Evolutionary conservation across 2,329 filamentous ascomycete species (phyloP).

Genomic region (Trematosphaeria pertusa): DNA sequence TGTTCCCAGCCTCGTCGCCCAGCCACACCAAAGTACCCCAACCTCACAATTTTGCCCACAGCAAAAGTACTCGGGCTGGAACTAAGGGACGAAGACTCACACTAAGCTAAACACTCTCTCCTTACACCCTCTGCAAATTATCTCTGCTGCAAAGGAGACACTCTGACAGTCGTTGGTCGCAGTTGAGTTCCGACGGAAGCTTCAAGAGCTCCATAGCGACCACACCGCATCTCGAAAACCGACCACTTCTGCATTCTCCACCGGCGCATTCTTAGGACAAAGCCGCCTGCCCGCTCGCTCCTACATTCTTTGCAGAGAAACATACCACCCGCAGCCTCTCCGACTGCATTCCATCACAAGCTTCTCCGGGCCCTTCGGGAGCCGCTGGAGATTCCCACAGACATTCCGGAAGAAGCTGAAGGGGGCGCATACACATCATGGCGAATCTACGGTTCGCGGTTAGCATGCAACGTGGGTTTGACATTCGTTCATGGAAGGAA

Average conservation of each 20-base stretch:
- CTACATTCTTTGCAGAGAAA: slow-evolving; percentile 22
- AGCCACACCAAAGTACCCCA: slow-evolving; percentile 35
- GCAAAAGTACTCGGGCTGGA: slow-evolving; percentile 42
- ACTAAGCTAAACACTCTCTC: slow-evolving; percentile 43
- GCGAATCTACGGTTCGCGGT: slow-evolving; percentile 58
- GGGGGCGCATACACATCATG: slow-evolving; percentile 48
- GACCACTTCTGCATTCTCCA: slow-evolving; percentile 23
- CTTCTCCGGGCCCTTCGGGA: slow-evolving; percentile 50
- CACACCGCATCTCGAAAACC: slow-evolving; percentile 22
- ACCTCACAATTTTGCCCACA: slow-evolving; percentile 43
- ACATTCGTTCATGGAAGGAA: slow-evolving; percentile 13
- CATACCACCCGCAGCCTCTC: slow-evolving; percentile 21
- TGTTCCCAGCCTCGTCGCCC: slow-evolving; percentile 33
- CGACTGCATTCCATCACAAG: slow-evolving; percentile 43
- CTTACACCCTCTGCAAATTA: slow-evolving; percentile 25
- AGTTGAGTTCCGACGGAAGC: slow-evolving; percentile 40
- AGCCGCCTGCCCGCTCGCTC: slow-evolving; percentile 29
- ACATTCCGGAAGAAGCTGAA: slow-evolving; percentile 32
- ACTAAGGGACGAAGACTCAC: slow-evolving; percentile 34
- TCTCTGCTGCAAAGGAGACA: slow-evolving; percentile 26
- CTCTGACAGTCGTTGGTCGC: slow-evolving; percentile 41
- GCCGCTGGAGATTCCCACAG: slow-evolving; percentile 42
- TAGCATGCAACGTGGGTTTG: slow-evolving; percentile 56
- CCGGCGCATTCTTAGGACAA: slow-evolving; percentile 26
- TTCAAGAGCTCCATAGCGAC: slow-evolving; percentile 34